Base-by-base conservation (phyloP, 495 filamentous ascomycete species). In the Sphaerosporella brunnea region DNA sequence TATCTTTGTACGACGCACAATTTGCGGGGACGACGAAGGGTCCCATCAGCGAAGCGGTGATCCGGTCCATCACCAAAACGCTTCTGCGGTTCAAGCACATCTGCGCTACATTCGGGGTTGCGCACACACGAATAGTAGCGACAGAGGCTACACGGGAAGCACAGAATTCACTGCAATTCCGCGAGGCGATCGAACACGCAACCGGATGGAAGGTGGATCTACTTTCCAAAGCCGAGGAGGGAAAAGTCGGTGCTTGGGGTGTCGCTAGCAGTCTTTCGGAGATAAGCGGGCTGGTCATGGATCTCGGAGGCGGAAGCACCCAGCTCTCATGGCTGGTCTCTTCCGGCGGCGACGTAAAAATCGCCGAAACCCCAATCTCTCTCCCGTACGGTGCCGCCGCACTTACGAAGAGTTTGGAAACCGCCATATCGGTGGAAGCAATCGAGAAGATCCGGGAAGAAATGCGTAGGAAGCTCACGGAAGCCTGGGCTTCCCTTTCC, bases 301-400 rank as follows among this genome's bases (percentile, higher is more conserved):
- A 95, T 59, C 71, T 95, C 0, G 87, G 87, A 2, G 87, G 87
- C 1, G 87, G 87, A 0, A 92, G 84, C 53, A 82, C 84, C 45
- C 87, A 95, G 64, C 77, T 94, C 66, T 84, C 82, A 4, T 93
- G 84, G 72, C 70, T 93, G 58, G 66, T 77, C 40, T 75, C 78
- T 0, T 59, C 66, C 11, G 51, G 65, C 1, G 75, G 72, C 4
- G 53, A 67, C 2, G 66, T 78, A 3, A 53, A 65, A 9, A 75
- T 74, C 54, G 56, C 69, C 15, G 53, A 60, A 20, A 67, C 65
- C 0, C 60, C 68, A 1, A 60, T 73, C 13, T 74, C 69, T 54
- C 68, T 95, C 53, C 87, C 87, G 2, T 93, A 86, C 56, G 87
- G 87, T 18, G 87, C 87, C 36, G 87, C 87, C 15, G 82, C 80